Evolutionary conservation across 192 early-diverging fungal genomes (phyloP), one percentile per base, ranked within the genome.

Genomic region (Coemansia sp.): DNA sequence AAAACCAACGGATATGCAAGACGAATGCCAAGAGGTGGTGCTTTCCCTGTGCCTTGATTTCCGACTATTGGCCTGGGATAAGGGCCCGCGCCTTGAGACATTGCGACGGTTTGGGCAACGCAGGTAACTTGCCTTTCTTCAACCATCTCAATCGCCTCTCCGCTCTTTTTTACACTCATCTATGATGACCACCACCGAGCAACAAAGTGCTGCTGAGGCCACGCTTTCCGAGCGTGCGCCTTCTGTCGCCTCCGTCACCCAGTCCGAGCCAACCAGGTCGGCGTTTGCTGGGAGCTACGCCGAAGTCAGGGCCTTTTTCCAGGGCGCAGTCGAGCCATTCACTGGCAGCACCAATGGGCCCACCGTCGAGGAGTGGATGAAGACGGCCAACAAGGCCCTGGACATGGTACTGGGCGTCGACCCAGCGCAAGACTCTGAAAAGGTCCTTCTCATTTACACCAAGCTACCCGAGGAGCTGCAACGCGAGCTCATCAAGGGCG

Each of bases 291-390:
- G 52, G 25, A 53, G 26, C 52, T 33, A 53, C 28, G 31, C 52
- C 52, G 52, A 53, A 14, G 52, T 26, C 52, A 53, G 52, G 26
- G 52, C 52, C 52, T 53, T 53, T 28, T 53, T 53, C 52, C 52
- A 53, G 26, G 25, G 52, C 28, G 52, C 52, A 53, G 52, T 53
- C 12, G 52, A 53, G 28, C 14, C 52, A 16, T 53, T 53, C 16
- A 53, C 52, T 11, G 52, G 52, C 52, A 53, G 52, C 28, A 53
- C 52, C 52, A 53, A 53, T 26, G 52, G 52, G 0, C 52, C 52
- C 52, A 53, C 52, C 28, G 52, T 53, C 13, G 52, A 53, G 28
- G 52, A 53, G 52, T 53, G 52, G 52, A 53, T 53, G 25, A 53
- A 31, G 26, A 53, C 52, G 13, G 52, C 52, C 31, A 53, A 53